These are phyloP conservation scores for Auriscalpium microsporum DNA, from an alignment of 768 basidiomycete species.

Conservation along the genomic window DNA sequence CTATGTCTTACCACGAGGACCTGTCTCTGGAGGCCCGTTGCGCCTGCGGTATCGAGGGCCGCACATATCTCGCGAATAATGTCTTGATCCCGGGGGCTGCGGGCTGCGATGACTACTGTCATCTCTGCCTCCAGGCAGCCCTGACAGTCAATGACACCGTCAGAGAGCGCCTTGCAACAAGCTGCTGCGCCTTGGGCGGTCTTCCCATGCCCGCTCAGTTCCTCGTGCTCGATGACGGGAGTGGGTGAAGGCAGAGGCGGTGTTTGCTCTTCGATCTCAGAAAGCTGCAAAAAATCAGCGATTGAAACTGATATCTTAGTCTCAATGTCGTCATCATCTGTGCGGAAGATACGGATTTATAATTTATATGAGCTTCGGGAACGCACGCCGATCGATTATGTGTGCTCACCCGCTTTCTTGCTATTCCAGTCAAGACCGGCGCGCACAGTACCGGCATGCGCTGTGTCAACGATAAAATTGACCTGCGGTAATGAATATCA, in stretches of 20 bases:
- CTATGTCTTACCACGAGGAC: no score
- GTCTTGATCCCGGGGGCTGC: slow-evolving; percentile 1
- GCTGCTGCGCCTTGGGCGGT: slow-evolving; percentile 34
- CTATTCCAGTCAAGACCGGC: slow-evolving; percentile 72
- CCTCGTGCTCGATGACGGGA: background rate
- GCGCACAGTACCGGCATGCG: slow-evolving; percentile 47
- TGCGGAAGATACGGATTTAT: slow-evolving; percentile 1
- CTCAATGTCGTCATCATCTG: slow-evolving; percentile 84
- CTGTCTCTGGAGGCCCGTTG: slow-evolving; percentile 18
- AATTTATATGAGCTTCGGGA: background rate
- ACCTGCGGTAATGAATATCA: slow-evolving; percentile 35
- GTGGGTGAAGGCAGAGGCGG: background rate
- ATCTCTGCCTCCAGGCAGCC: slow-evolving; percentile 22
- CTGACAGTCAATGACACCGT: slow-evolving; percentile 25
- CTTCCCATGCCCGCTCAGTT: slow-evolving; percentile 31
- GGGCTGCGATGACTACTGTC: slow-evolving; percentile 14
- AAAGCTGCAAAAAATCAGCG: background rate
- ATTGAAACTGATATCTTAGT: slow-evolving; percentile 48
- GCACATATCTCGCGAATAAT: background rate
- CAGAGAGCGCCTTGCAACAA: slow-evolving; percentile 33
- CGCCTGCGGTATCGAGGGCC: slow-evolving; percentile 5
- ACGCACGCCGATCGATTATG: background rate
- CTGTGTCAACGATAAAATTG: slow-evolving; percentile 63
- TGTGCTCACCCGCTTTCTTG: slow-evolving; percentile 55
- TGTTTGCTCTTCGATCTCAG: background rate